Percentiles rank a stretch among this genome's conserved stretches.
These are phyloP conservation scores for Pyricularia grisea DNA, from an alignment of 2,329 filamentous ascomycete species.

Conservation along the genomic window DNA sequence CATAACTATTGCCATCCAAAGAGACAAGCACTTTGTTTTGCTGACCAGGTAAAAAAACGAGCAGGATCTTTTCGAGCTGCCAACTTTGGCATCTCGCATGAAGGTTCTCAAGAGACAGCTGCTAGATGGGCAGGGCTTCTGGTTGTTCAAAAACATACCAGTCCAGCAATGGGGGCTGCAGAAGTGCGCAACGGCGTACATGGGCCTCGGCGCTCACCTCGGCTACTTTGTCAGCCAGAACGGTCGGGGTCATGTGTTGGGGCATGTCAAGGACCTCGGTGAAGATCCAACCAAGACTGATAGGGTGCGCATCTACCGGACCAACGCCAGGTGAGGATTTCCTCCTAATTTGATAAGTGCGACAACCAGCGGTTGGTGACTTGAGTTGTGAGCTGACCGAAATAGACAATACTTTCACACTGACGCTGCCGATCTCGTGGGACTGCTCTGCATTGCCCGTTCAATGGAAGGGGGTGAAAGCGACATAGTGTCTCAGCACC, in stretches of 20 bases:
- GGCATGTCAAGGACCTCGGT: constrained; percentile 82
- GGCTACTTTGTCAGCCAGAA: constrained; percentile 88
- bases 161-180: constrained; percentile 64
- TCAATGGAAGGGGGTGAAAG: constrained; percentile 76
- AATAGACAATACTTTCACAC: constrained; percentile 71
- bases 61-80: neutral
- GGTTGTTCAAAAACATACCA: constrained; percentile 80
- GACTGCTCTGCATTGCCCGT: constrained; percentile 69
- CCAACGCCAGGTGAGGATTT: constrained; percentile 45
- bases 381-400: neutral
- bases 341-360: neutral
- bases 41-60: neutral
- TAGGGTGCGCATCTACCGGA: constrained; percentile 83
- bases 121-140: constrained; percentile 79
- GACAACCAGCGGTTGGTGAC: neutral
- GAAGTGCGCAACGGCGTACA: constrained; percentile 82
- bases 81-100: constrained; percentile 11
- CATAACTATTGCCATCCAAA: constrained; percentile 32
- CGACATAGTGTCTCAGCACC: constrained; percentile 71
- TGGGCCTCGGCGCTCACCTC: constrained; percentile 77
- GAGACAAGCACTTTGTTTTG: constrained; percentile 16
- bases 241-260: constrained; percentile 75
- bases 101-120: constrained; percentile 28
- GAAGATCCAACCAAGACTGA: constrained; percentile 76
- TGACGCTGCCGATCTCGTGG: constrained; percentile 76